Evolutionary conservation across 768 basidiomycete species (phyloP).

Genomic region (Amanita thiersii): DNA sequence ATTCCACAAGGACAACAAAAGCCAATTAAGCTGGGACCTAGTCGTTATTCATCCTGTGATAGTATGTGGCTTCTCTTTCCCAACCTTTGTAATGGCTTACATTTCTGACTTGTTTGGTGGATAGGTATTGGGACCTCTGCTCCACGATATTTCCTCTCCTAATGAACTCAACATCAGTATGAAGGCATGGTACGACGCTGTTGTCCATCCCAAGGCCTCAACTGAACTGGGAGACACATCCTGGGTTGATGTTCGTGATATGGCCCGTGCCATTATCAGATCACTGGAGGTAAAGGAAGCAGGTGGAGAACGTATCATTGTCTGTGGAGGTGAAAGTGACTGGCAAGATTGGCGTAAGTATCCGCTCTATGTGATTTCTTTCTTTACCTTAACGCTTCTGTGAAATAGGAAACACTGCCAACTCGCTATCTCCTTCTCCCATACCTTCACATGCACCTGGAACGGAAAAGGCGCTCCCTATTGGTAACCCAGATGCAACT

Average conservation of each 20-base stretch:
- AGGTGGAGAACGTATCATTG: slow-evolving; percentile 49
- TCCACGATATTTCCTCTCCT: slow-evolving; percentile 31
- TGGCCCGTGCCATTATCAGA: slow-evolving; percentile 40
- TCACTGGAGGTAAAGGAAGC: slow-evolving; percentile 26
- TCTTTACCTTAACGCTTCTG: neutral
- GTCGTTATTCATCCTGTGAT: slow-evolving; percentile 47
- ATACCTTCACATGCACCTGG: no score
- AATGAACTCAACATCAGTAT: slow-evolving; percentile 32
- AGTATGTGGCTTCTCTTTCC: slow-evolving; percentile 20
- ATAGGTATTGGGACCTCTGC: slow-evolving; percentile 30
- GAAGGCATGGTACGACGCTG: slow-evolving; percentile 17
- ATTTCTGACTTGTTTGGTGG: neutral
- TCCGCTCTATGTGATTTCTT: neutral
- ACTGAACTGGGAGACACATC: slow-evolving; percentile 16
- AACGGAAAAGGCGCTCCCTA: slow-evolving; percentile 23
- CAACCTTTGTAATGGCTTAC: neutral
- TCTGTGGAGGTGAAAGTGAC: no score
- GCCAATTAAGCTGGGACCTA: slow-evolving; percentile 40
- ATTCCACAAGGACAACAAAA: slow-evolving; percentile 34
- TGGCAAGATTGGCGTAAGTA: slow-evolving; percentile 31
- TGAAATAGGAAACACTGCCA: slow-evolving; percentile 24
- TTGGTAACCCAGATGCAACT: neutral
- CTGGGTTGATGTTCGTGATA: slow-evolving; percentile 49
- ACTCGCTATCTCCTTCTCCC: slow-evolving; percentile 17
- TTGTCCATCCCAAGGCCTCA: slow-evolving; percentile 16